Evolutionary conservation across 371 early-diverging fungal species (phyloP), one percentile per base, ranked within the genome.

Genomic region (Mortierella sp.): DNA sequence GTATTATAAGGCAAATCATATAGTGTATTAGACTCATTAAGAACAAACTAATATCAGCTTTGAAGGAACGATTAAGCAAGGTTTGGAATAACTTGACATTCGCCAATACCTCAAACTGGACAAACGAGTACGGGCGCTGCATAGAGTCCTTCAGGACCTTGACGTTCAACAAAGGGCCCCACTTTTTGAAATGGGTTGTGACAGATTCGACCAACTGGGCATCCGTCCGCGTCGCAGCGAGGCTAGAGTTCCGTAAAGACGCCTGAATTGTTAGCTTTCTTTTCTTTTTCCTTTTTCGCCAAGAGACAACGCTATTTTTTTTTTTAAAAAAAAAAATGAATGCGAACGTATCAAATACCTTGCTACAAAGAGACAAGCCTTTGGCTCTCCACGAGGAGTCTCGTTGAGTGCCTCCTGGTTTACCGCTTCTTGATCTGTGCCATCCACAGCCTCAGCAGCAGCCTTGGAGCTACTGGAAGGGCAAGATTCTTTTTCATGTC

Each of bases 41-140:
- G 11, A 6, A 14, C 23, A 68, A 60, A 26, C 7, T 18, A 15
- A 19, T 6, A n/a, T n/a, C n/a, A n/a, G n/a, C n/a, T n/a, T 50
- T 50, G 50, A 16, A 50, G 21, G 5, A 46, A 9, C 46, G 46
- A 46, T 46, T 9, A 16, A 12, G 16, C 46, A 9, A n/a, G n/a
- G n/a, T n/a, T n/a, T n/a, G n/a, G n/a, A 50, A 21, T 16, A 21
- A 28, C 1, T 26, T 25, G 47, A 23, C 47, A 2, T 16, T 25
- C 50, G 12, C 45, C 15, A n/a, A 46, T 73, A 89, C 92, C 81
- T 89, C 88, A 79, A 87, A 95, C 66, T 94, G 94, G 2, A 95
- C 96, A 81, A 95, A 95, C 0, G 94, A 91, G 72, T 93, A 95
- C 0, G 96, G 96, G n/a, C 96, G 81, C 21, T 85, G 74, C 81